Percentiles rank a stretch among this genome's conserved stretches.
Conservation (phyloP, 768 basidiomycete genomes). For the Termitomyces eurrhizus region DNA sequence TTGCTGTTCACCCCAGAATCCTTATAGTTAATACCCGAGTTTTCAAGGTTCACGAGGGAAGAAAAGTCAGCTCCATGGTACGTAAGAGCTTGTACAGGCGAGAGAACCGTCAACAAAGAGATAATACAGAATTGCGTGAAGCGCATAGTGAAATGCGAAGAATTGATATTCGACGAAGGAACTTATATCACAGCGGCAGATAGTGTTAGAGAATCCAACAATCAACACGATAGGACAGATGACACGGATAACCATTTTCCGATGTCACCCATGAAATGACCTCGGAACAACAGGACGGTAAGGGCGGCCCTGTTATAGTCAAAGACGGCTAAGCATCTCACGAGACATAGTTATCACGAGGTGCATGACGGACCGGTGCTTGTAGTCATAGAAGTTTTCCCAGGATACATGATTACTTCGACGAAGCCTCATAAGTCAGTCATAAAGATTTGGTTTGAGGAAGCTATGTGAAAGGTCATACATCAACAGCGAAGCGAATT, state of each 20-base stretch:
- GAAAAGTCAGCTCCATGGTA: slow-evolving; percentile 57
- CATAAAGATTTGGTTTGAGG: background rate
- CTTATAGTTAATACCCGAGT: slow-evolving; percentile 40
- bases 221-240: slow-evolving; percentile 4
- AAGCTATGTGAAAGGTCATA: background rate
- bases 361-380: slow-evolving; percentile 9
- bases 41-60: slow-evolving; percentile 49
- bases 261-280: background rate
- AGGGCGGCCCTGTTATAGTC: slow-evolving; percentile 5
- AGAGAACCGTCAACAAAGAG: slow-evolving; percentile 18
- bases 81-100: slow-evolving; percentile 31
- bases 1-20: slow-evolving; percentile 32
- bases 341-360: slow-evolving; percentile 10
- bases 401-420: background rate
- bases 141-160: slow-evolving; percentile 17
- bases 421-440: background rate
- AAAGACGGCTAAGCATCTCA: slow-evolving; percentile 5
- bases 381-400: background rate
- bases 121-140: slow-evolving; percentile 17
- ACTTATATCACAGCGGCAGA: slow-evolving; percentile 3
- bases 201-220: background rate
- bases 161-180: background rate
- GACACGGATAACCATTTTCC: slow-evolving; percentile 3
- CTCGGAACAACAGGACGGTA: slow-evolving; percentile 3
- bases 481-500: too few relatives aligned